phyloP scores from a whole-genome alignment of 2,329 filamentous ascomycete species.

The Penicillium paneum region DNA sequence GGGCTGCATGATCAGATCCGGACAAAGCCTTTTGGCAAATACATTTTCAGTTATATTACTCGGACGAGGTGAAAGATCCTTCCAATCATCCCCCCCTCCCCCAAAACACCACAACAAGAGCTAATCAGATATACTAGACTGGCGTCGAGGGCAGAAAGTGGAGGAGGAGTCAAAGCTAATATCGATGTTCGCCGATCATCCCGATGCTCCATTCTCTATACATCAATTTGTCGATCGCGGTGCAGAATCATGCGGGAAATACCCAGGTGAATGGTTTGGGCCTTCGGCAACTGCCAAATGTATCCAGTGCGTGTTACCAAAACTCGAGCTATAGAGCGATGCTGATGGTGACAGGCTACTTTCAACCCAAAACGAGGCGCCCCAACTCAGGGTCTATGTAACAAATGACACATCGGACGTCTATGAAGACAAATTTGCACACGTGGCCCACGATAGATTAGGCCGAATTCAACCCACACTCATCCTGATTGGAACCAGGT shows the following conservation, averaged over 20 bases:
- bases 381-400: slow-evolving; percentile 74
- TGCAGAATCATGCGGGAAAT: slow-evolving; percentile 81
- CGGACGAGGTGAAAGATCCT: slow-evolving; percentile 63
- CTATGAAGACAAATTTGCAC: slow-evolving; percentile 83
- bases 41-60: slow-evolving; percentile 68
- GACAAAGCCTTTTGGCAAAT: slow-evolving; percentile 89
- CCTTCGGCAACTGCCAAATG: slow-evolving; percentile 94
- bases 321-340: neutral
- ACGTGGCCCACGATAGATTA: slow-evolving; percentile 66
- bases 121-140: slow-evolving; percentile 53
- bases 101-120: neutral
- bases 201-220: slow-evolving; percentile 84
- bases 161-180: slow-evolving; percentile 68
- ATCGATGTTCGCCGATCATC: slow-evolving; percentile 81
- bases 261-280: slow-evolving; percentile 97
- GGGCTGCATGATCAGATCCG: slow-evolving; percentile 98
- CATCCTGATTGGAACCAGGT: slow-evolving; percentile 79
- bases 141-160: slow-evolving; percentile 63
- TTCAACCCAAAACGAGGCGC: slow-evolving; percentile 60
- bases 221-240: slow-evolving; percentile 92
- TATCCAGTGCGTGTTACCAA: slow-evolving; percentile 67
- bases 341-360: slow-evolving; percentile 60
- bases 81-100: too few species aligned
- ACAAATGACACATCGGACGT: slow-evolving; percentile 89
- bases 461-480: slow-evolving; percentile 75